Conservation (phyloP, 176 grass and related monocot species). For the Oryza meyeriana region DNA sequence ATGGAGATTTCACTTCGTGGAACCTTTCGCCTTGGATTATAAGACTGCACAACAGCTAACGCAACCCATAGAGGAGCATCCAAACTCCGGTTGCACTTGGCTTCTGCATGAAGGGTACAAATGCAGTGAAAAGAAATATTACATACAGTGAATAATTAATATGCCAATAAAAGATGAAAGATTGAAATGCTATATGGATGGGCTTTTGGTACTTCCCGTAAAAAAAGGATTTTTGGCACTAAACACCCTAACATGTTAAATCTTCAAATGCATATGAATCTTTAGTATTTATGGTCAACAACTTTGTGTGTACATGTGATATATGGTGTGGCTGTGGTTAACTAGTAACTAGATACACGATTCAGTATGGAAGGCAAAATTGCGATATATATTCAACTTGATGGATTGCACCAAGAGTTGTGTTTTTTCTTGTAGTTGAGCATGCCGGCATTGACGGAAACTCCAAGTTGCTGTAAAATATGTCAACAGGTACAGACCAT, state of each 20-base stretch:
- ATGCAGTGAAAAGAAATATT: conserved; percentile 10
- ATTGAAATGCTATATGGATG: conserved; percentile 2
- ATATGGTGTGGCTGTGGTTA: background rate
- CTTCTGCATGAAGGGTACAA: conserved; percentile 46
- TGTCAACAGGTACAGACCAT: background rate
- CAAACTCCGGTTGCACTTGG: conserved; percentile 38
- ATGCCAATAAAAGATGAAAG: background rate
- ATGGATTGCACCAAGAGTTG: background rate
- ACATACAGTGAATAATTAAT: background rate
- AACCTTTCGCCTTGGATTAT: conserved; percentile 84
- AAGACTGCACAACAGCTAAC: conserved; percentile 82
- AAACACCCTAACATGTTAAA: background rate
- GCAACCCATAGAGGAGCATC: conserved; percentile 68
- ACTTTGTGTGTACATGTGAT: background rate
- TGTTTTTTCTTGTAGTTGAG: background rate
- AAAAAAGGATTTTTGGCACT: background rate
- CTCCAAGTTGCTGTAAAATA: conserved; percentile 1
- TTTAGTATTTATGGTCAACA: background rate
- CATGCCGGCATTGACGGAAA: background rate
- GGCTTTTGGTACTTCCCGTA: background rate
- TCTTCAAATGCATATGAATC: background rate
- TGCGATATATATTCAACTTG: background rate
- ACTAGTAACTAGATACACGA: background rate
- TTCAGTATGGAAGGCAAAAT: background rate
- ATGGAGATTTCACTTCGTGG: conserved; percentile 81